Evolutionary conservation across 2,329 filamentous ascomycete genomes (phyloP), one percentile per base, ranked within the genome.

Genomic region (Sphaerulina musiva): DNA sequence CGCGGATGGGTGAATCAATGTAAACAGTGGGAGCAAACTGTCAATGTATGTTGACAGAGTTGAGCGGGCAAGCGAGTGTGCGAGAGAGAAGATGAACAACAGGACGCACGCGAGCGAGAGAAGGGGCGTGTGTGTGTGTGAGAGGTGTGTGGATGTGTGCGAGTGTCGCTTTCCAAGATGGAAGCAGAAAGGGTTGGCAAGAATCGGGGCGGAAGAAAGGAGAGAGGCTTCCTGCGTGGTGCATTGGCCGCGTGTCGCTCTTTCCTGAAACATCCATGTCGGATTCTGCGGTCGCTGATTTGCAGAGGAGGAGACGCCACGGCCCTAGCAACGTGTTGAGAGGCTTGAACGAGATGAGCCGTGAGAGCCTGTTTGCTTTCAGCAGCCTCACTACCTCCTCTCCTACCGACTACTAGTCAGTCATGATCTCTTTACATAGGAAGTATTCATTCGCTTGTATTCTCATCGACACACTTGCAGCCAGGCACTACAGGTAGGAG

Each of bases 31-130:
- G 49, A 39, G 32, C 46, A 40, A 41, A 23, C 26, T 26, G 50
- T 47, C 54, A 56, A 53, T 46, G 42, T 50, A 49, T 51, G 48
- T 46, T 46, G 54, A 46, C 36, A 8, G 45, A 40, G 46, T 42
- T 31, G 46, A 46, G 51, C 32, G 26, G n/a, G 46, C 38, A 44
- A 48, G 51, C 51, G 45, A 54, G 51, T 39, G 51, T 48, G 49
- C 42, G 50, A 56, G 48, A 42, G 50, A 36, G 48, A 45, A 17
- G 14, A 17, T 17, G 38, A 40, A 53, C 29, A 46, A 34, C 39
- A 46, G 14, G 34, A 48, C 26, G 38, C 36, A 49, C 48, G 46
- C 54, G 54, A 56, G 54, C 49, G 54, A 26, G 26, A 26, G 26
- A 53, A 56, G 54, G 54, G 49, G 54, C 54, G 45, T 45, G 54